phyloP scores from a whole-genome alignment of 2,329 filamentous ascomycete genomes.

The Microsporum ferrugineum region DNA sequence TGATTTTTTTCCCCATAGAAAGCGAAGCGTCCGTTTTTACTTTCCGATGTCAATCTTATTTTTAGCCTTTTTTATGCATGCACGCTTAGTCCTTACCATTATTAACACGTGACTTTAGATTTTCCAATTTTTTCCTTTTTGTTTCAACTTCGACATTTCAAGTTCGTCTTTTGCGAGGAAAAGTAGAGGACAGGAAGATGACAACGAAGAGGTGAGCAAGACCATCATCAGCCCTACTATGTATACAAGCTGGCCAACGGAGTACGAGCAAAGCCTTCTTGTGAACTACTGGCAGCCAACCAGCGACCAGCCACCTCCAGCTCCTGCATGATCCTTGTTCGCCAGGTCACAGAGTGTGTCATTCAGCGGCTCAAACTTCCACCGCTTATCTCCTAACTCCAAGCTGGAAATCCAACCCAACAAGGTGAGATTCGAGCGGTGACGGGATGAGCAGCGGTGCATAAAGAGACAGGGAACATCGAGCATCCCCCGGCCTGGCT shows the following conservation, averaged over 20 bases:
- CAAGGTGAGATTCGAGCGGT: neutral
- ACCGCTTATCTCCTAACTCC: constrained; percentile 3
- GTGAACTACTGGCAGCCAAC: neutral
- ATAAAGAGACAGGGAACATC: neutral
- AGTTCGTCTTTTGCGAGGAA: neutral
- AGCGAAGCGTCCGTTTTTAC: neutral
- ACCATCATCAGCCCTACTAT: neutral
- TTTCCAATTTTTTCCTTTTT: neutral
- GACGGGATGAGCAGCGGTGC: neutral
- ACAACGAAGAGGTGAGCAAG: neutral
- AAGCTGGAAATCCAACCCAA: neutral
- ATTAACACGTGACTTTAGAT: neutral
- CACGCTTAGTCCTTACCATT: neutral
- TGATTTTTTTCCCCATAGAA: neutral
- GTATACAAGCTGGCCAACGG: neutral
- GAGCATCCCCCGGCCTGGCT: neutral
- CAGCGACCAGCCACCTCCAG: neutral
- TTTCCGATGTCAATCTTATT: neutral
- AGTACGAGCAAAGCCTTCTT: neutral
- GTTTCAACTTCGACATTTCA: neutral
- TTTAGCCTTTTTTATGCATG: neutral
- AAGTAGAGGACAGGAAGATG: neutral
- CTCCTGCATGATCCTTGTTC: neutral
- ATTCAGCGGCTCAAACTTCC: neutral
- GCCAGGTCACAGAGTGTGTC: neutral